phyloP scores from a whole-genome alignment of 169 alveolate genomes.

The Plasmodium malariae region DNA sequence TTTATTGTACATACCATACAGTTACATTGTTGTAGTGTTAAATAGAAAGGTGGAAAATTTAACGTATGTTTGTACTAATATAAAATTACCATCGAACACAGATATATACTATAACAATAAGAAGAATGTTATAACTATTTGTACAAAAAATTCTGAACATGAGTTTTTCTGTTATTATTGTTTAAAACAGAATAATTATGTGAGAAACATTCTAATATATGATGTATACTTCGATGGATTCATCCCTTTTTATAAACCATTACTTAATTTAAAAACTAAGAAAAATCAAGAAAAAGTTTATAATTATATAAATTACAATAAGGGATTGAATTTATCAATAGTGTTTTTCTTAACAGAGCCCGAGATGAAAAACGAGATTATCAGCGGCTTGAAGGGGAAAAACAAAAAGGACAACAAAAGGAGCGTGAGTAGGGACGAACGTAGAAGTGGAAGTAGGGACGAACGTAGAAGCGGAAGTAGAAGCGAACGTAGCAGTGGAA shows the following conservation, averaged over 20 bases:
- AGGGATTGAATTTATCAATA: conserved; percentile 38
- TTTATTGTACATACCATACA: conserved; percentile 82
- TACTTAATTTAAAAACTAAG: conserved; percentile 71
- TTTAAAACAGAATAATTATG: conserved; percentile 74
- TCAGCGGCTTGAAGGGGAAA: no score
- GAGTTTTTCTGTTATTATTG: conserved; percentile 81
- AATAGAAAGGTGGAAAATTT: conserved; percentile 82
- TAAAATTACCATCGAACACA: conserved; percentile 81
- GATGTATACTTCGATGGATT: conserved; percentile 75
- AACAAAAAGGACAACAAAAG: no score
- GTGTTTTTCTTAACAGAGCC: conserved; percentile 39
- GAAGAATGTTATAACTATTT: conserved; percentile 82
- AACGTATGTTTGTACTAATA: conserved; percentile 77
- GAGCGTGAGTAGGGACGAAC: no score
- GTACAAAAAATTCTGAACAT: conserved; percentile 80
- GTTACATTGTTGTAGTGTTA: conserved; percentile 82
- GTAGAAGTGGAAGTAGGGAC: neutral
- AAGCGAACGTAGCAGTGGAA: neutral
- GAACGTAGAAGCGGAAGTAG: neutral
- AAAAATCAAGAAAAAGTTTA: conserved; percentile 38
- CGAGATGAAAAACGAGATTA: neutral
- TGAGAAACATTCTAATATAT: conserved; percentile 77
- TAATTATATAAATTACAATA: conserved; percentile 52
- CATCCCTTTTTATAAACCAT: conserved; percentile 82
- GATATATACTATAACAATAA: conserved; percentile 86